Evolutionary conservation across 441 rosid genomes (phyloP).

Genomic region (Gossypium aridum): DNA sequence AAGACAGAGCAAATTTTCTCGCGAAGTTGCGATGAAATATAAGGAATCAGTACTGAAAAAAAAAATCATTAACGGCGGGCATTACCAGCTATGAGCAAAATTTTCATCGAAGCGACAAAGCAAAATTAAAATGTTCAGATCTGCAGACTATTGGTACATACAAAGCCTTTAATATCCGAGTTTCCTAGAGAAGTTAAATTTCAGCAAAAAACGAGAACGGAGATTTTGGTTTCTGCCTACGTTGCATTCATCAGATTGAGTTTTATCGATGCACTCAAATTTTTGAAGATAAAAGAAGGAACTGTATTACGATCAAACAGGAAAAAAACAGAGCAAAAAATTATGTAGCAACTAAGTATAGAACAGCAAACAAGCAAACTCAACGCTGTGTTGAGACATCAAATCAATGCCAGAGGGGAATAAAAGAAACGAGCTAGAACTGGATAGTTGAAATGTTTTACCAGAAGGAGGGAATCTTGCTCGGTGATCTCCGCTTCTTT

Average conservation of each 20-base stretch:
- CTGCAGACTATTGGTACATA: neutral
- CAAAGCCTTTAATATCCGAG: neutral
- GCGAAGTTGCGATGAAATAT: neutral
- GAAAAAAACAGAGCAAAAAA: neutral
- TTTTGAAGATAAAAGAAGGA: neutral
- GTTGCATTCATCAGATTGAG: neutral
- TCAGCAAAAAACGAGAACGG: neutral
- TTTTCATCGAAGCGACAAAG: neutral
- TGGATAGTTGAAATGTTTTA: slow-evolving; percentile 18
- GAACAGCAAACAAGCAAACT: slow-evolving; percentile 2
- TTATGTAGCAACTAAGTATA: neutral
- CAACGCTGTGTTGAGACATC: neutral
- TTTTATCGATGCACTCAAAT: neutral
- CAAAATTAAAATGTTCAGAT: neutral
- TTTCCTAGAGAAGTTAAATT: neutral
- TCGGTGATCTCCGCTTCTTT: slow-evolving; percentile 94
- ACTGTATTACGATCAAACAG: neutral
- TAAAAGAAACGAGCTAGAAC: neutral
- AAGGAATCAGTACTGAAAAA: neutral
- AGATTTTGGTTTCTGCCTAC: neutral
- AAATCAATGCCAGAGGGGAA: neutral
- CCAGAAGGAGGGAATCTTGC: slow-evolving; percentile 96
- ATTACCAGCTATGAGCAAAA: neutral
- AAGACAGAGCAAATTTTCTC: neutral
- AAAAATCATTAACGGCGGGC: neutral